Base-by-base conservation (phyloP, 2,329 filamentous ascomycete species). In the Calonectria henricotiae region DNA sequence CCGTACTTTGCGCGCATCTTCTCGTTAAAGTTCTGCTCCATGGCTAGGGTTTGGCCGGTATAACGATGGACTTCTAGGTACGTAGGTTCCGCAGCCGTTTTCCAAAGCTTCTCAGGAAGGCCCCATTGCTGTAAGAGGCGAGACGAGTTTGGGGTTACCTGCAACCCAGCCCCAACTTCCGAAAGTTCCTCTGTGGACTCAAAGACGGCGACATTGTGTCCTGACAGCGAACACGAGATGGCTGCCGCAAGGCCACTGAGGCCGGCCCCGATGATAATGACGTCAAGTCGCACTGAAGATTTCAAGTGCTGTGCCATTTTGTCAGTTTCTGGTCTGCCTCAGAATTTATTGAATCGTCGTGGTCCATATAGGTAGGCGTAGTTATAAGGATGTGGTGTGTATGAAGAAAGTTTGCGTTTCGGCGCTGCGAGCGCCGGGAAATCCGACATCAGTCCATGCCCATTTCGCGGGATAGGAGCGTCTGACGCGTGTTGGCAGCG, bases 1-100 rank as follows among this genome's bases (percentile, higher is more conserved):
- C 81, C 82, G 73, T 92, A 92, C 70, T 86, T 87, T 3, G 79
- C 77, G 7, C 85, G 83, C 67, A 90, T 89, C 25, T 88, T 86
- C 25, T 82, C 77, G 69, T 87, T 79, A 69, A 90, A 91, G n/a
- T 83, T 74, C 1, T 84, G 79, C 39, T 90, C 87, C 13, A 85
- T 79, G 0, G 86, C 87, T 1, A 90, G 79, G 0, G 86, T 80
- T 78, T 79, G 69, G 17, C 88, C 86, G 5, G 85, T 82, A 76
- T 89, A 92, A 23, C 87, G 83, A 67, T 86, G 85, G 6, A 91
- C 86, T 2, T 84, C 82, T 0, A 91, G 79, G 1, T 82, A 82
- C 0, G 80, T 83, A 0, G 89, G 89, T 54, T 82, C 82, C 4
- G 82, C 80, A 4, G 77, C 80, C 1, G 79, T 79, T 6, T 74